Conservation (phyloP, 257 asterid species). For the Ilex asprella region DNA sequence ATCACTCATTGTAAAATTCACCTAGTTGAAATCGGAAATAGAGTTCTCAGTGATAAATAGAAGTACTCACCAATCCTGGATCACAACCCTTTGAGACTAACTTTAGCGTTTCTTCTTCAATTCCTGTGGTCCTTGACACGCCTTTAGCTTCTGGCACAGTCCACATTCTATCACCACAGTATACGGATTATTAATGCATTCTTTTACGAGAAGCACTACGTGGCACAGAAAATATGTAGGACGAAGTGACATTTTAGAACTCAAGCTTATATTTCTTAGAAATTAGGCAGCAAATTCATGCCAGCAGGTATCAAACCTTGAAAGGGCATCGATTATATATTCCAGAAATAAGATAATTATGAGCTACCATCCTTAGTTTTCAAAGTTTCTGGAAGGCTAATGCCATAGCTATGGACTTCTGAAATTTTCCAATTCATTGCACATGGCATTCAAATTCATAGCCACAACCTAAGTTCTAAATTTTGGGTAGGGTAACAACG, state of each 20-base stretch:
- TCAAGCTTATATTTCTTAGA: no score
- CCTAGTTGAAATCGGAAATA: background rate
- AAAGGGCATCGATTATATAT: background rate
- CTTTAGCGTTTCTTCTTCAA: conserved; percentile 41
- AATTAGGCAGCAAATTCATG: no score
- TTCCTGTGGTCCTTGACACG: conserved; percentile 30
- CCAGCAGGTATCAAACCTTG: no score
- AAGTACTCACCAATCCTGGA: conserved; percentile 49
- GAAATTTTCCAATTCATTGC: background rate
- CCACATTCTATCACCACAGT: conserved; percentile 67
- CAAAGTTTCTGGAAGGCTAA: background rate
- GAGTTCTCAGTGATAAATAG: background rate
- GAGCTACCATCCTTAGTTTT: background rate
- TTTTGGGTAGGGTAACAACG: no score
- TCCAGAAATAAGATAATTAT: background rate
- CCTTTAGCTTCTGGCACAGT: conserved; percentile 70
- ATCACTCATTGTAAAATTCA: no score
- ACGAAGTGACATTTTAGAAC: background rate
- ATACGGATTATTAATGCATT: conserved; percentile 11
- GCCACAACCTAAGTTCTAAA: no score
- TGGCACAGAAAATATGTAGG: background rate
- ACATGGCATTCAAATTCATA: background rate
- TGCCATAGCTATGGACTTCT: background rate
- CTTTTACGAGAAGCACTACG: conserved; percentile 3
- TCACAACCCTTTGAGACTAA: conserved; percentile 55